Evolutionary conservation across 176 grass and related monocot genomes (phyloP).

Genomic region (Thalia dealbata): DNA sequence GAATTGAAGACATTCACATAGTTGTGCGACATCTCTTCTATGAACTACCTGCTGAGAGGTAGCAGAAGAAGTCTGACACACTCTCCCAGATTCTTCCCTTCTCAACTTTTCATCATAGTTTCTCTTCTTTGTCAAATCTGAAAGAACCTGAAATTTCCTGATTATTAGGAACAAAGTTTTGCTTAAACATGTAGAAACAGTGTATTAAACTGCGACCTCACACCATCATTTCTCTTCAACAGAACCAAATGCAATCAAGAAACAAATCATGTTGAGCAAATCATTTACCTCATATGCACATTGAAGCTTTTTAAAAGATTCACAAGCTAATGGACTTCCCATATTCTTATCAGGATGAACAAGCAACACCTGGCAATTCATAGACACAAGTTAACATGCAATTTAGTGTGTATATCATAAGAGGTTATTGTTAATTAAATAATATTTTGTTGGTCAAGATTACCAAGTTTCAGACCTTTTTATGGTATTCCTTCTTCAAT

Average conservation of each 20-base stretch:
- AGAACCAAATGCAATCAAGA: neutral
- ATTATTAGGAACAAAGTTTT: slow-evolving; percentile 21
- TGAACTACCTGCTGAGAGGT: slow-evolving; percentile 61
- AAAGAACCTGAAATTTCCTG: slow-evolving; percentile 48
- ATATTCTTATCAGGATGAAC: slow-evolving; percentile 99
- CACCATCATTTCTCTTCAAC: neutral
- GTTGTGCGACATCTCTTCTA: neutral
- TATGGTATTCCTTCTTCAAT: slow-evolving; percentile 71
- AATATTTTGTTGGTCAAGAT: neutral
- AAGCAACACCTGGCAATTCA: slow-evolving; percentile 58
- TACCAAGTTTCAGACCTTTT: slow-evolving; percentile 36
- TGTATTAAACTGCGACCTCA: neutral
- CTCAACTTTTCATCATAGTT: slow-evolving; percentile 78
- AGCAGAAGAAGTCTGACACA: slow-evolving; percentile 43
- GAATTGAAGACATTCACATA: neutral
- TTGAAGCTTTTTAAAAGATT: slow-evolving; percentile 99
- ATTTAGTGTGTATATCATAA: neutral
- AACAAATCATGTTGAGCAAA: slow-evolving; percentile 19
- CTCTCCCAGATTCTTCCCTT: slow-evolving; percentile 74
- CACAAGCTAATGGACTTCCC: slow-evolving; percentile 68
- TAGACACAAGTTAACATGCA: slow-evolving; percentile 20
- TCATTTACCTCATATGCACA: slow-evolving; percentile 89
- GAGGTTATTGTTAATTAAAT: neutral
- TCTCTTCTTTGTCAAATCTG: slow-evolving; percentile 82
- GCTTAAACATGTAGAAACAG: neutral